Evolutionary conservation across 768 basidiomycete species (phyloP).

Genomic region (Gymnopilus junonius): DNA sequence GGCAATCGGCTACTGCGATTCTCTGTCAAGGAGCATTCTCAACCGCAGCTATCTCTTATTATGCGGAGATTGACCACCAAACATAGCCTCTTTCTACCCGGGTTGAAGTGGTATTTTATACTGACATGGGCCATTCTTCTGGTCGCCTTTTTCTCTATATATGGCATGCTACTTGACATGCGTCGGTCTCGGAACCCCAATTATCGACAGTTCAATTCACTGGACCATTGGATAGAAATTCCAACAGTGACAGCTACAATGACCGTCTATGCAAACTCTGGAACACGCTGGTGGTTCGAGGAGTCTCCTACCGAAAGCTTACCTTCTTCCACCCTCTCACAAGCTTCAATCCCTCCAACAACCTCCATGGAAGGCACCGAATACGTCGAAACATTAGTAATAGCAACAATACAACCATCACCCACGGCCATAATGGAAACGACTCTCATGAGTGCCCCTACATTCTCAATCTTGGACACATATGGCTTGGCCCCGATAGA

Average conservation of each 20-base stretch:
- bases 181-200: constrained; percentile 28
- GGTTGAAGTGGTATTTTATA: constrained; percentile 23
- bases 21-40: constrained; percentile 59
- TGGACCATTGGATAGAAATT: constrained; percentile 26
- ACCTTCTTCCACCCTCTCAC: neutral
- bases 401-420: neutral
- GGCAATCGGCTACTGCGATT: constrained; percentile 59
- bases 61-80: constrained; percentile 25
- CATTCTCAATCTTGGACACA: constrained; percentile 22
- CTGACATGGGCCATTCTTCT: constrained; percentile 36
- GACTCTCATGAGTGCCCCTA: constrained; percentile 8
- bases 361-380: neutral
- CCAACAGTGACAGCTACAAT: constrained; percentile 46
- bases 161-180: constrained; percentile 32
- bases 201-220: constrained; percentile 27
- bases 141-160: constrained; percentile 27
- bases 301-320: constrained; percentile 21
- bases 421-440: constrained; percentile 7
- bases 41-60: constrained; percentile 53
- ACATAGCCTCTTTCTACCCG: constrained; percentile 15
- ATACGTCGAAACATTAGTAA: neutral
- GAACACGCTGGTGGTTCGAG: constrained; percentile 29
- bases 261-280: constrained; percentile 33
- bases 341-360: neutral
- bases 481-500: constrained; percentile 34